A percentile compares a stretch with the other conserved stretches of the same genome.
phyloP scores from a whole-genome alignment of 768 basidiomycete genomes.

The Agrocybe pediades region DNA sequence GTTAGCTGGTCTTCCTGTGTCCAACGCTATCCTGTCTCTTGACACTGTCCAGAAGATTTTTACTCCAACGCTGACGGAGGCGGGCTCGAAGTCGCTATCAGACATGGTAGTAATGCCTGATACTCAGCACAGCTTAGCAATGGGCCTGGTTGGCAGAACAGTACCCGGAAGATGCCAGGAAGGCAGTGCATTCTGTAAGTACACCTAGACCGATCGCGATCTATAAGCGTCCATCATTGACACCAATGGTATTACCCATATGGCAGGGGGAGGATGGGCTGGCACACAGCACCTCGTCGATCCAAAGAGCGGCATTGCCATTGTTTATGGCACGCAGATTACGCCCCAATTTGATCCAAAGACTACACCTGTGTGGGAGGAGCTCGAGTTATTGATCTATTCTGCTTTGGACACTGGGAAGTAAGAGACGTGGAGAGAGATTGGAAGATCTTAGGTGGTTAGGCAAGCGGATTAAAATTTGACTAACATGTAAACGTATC shows the following conservation, averaged over 20 bases:
- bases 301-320: slow-evolving; percentile 31
- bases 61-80: slow-evolving; percentile 20
- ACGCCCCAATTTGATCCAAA: slow-evolving; percentile 1
- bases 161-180: slow-evolving; percentile 14
- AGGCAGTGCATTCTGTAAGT: slow-evolving; percentile 27
- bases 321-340: slow-evolving; percentile 21
- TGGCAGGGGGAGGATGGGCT: slow-evolving; percentile 33
- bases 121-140: slow-evolving; percentile 27
- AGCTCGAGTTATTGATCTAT: not conserved
- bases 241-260: no score
- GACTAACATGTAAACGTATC: no score
- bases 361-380: not conserved
- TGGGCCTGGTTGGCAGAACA: slow-evolving; percentile 25
- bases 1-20: not conserved
- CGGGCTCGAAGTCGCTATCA: slow-evolving; percentile 19
- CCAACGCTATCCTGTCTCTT: not conserved
- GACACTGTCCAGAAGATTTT: slow-evolving; percentile 22
- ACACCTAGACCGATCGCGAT: no score
- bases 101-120: slow-evolving; percentile 8
- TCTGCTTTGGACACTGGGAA: not conserved
- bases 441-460: no score
- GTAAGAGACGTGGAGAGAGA: no score
- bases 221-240: not conserved
- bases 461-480: no score
- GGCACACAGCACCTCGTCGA: slow-evolving; percentile 32